Evolutionary conservation across 768 basidiomycete species (phyloP), one percentile per base, ranked within the genome.

Genomic region (Boletus pseudopeckii): DNA sequence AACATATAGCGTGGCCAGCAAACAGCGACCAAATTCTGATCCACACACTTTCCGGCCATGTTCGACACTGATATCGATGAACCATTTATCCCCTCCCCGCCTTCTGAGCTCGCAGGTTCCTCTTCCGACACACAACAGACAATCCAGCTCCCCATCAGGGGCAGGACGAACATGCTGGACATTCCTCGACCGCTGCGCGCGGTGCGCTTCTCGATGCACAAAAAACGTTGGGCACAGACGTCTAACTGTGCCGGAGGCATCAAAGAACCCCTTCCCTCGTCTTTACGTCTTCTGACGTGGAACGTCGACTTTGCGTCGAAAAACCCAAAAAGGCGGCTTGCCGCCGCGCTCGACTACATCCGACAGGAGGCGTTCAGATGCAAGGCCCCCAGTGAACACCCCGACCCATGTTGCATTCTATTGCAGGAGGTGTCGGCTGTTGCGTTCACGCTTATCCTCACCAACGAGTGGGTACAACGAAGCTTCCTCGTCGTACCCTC

Each of bases 221-320:
- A 69, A 15, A 62, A 50, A 20, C 64, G 70, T 7, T 70, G 69
- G 69, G 47, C 71, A 48, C 71, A 63, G 53, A 70, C 69, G 13
- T 66, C 69, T 39, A 64, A 72, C 47, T 72, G 71, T 50, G 70
- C 71, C n/a, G 62, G 64, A 53, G 68, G 68, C 37, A 59, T 70
- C 58, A 64, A 63, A 39, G 71, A 72, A 8, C 63, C 67, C 8
- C 65, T 73, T 45, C 78, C 80, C n/a, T 62, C 74, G 28, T 71
- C 71, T 34, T 61, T 90, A 45, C 75, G 74, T 52, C 66, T 91
- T 45, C 66, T 90, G 56, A 83, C 86, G 28, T 91, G 88, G 88
- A 90, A 91, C 67, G 60, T 90, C 50, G 80, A 86, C 63, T 83
- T 79, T 63, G 57, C 64, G 38, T 69, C 70, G 15, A 58, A 64